Evolutionary conservation across 352 stramenopile genomes (phyloP).

Genomic region (Phytophthora rubi): DNA sequence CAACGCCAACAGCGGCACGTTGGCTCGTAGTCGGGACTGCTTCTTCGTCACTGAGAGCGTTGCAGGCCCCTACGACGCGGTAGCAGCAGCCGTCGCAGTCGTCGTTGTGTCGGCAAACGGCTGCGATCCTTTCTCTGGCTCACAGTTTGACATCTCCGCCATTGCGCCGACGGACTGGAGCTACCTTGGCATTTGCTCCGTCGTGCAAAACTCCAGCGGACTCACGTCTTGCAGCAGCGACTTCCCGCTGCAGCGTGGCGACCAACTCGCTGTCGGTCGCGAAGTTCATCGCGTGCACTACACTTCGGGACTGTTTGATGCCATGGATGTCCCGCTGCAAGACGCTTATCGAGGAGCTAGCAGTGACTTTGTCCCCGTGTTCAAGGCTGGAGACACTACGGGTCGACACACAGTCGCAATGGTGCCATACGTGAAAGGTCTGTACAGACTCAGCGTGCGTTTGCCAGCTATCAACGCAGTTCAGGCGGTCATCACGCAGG

Average conservation of each 20-base stretch:
- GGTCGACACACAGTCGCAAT: conserved; percentile 89
- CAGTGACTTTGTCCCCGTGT: conserved; percentile 68
- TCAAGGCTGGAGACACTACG: conserved; percentile 61
- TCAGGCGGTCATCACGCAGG: conserved; percentile 62
- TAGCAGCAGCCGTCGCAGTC: conserved; percentile 32
- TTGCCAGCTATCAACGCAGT: conserved; percentile 80
- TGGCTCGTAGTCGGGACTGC: conserved; percentile 61
- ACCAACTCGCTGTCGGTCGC: conserved; percentile 80
- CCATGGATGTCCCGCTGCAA: conserved; percentile 72
- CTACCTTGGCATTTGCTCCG: conserved; percentile 75
- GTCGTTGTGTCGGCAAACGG: conserved; percentile 59
- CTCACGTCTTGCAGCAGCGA: conserved; percentile 58
- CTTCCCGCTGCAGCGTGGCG: conserved; percentile 76
- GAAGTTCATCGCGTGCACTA: conserved; percentile 74
- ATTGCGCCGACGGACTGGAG: conserved; percentile 65
- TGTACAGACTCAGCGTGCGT: conserved; percentile 88
- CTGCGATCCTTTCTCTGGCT: conserved; percentile 56
- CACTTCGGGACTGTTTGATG: conserved; percentile 60
- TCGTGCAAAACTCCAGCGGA: conserved; percentile 22
- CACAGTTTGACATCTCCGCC: conserved; percentile 56
- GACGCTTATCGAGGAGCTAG: conserved; percentile 63
- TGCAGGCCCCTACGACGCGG: conserved; percentile 35
- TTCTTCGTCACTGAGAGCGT: conserved; percentile 71
- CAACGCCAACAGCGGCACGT: conserved; percentile 61
- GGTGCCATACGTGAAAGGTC: conserved; percentile 90